These are phyloP conservation scores for Radiomyces spectabilis DNA, from an alignment of 192 early-diverging fungal species.

Conservation along the genomic window DNA sequence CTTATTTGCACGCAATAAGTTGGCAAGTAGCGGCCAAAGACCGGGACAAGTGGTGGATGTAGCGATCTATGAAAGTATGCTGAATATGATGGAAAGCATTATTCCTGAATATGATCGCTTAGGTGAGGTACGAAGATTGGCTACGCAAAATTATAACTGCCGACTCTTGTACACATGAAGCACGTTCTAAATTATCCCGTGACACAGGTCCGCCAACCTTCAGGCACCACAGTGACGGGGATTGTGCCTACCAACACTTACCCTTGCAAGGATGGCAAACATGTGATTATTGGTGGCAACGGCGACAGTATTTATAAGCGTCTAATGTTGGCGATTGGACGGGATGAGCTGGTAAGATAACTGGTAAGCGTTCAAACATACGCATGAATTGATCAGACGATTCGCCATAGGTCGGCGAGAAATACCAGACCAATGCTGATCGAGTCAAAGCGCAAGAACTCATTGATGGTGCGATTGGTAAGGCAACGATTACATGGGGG, in stretches of 20 bases:
- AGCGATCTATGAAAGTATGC: slow-evolving; percentile 39
- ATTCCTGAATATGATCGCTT: slow-evolving; percentile 43
- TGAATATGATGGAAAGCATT: slow-evolving; percentile 43
- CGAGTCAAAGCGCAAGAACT: slow-evolving; percentile 29
- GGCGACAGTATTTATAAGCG: slow-evolving; percentile 42
- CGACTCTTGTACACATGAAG: too few relatives aligned
- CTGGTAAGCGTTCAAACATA: too few relatives aligned
- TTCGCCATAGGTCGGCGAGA: too few relatives aligned
- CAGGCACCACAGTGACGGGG: slow-evolving; percentile 43
- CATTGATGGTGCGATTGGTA: slow-evolving; percentile 37
- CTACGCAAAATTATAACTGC: too few relatives aligned
- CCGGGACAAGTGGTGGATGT: slow-evolving; percentile 44
- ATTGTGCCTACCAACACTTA: slow-evolving; percentile 44
- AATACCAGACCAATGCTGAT: slow-evolving; percentile 37
- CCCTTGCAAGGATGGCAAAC: slow-evolving; percentile 33
- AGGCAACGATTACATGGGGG: background rate
- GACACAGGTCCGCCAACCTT: slow-evolving; percentile 39
- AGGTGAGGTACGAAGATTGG: slow-evolving; percentile 22
- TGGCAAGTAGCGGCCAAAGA: background rate
- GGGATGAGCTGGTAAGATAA: slow-evolving; percentile 29
- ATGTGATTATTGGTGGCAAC: slow-evolving; percentile 46
- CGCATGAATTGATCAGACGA: too few relatives aligned
- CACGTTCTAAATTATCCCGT: too few relatives aligned
- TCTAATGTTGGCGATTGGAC: slow-evolving; percentile 32
- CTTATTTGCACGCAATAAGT: slow-evolving; percentile 28